Conservation (phyloP, 2,329 filamentous ascomycete genomes). For the Dactylellina drechsleri region DNA sequence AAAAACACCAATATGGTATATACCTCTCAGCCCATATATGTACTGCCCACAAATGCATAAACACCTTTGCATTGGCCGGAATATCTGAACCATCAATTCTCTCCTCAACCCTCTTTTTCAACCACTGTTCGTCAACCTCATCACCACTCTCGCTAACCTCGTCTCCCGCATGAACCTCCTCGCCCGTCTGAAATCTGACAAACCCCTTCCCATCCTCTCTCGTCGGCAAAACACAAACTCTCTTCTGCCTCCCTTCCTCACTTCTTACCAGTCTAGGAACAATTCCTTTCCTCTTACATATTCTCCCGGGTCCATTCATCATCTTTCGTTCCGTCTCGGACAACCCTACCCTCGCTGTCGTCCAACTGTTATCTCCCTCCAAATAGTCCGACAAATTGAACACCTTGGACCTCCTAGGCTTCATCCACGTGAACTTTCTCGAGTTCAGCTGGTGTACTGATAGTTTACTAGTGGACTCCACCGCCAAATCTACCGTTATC, state of each 20-base stretch:
- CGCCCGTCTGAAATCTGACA: conserved; percentile 26
- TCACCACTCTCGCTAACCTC: conserved; percentile 31
- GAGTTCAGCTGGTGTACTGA: conserved; percentile 15
- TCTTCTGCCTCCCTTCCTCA: conserved; percentile 66
- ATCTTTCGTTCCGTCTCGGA: conserved; percentile 75
- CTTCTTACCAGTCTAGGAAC: conserved; percentile 8
- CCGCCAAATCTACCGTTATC: conserved; percentile 26
- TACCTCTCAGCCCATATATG: conserved; percentile 35
- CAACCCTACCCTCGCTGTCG: conserved; percentile 61
- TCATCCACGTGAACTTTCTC: conserved; percentile 27
- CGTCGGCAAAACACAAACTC: conserved; percentile 82
- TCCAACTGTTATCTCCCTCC: conserved; percentile 65
- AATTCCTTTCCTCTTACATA: conserved; percentile 24
- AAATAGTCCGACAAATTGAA: conserved; percentile 32
- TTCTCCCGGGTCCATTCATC: conserved; percentile 64
- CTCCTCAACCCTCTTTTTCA: conserved; percentile 5
- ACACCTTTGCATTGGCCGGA: neutral
- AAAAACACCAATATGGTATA: neutral
- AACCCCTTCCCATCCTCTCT: conserved; percentile 83
- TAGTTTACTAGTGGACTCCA: conserved; percentile 6
- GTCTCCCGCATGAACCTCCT: conserved; percentile 10
- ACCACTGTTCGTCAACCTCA: conserved; percentile 29
- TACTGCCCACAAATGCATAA: conserved; percentile 28
- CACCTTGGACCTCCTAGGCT: conserved; percentile 20
- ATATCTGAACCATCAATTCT: conserved; percentile 12